Conservation (phyloP, 2,329 filamentous ascomycete species). For the Fusarium nematophilum region DNA sequence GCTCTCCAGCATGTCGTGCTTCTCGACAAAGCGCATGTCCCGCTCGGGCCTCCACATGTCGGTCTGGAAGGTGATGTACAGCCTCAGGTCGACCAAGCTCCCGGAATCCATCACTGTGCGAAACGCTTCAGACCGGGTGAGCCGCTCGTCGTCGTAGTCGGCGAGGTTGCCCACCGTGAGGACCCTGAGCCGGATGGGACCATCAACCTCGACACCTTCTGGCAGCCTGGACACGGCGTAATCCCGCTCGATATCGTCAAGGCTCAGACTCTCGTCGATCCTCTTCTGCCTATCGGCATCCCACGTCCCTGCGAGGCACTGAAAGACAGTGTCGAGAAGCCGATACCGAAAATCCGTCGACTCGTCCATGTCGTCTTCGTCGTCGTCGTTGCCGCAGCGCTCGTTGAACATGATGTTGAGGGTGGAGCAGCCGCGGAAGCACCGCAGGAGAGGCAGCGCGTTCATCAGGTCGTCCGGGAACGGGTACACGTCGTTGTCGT, state of each 20-base stretch:
- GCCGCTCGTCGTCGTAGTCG: neutral
- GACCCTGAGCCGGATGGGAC: neutral
- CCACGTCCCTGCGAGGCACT: constrained; percentile 3
- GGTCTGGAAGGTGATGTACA: neutral
- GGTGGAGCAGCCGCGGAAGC: neutral
- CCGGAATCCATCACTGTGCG: neutral
- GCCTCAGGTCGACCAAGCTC: neutral
- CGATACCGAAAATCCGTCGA: neutral
- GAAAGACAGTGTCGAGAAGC: constrained; percentile 1
- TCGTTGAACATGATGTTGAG: neutral
- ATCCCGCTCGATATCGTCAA: too few relatives aligned
- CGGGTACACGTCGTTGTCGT: neutral
- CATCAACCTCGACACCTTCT: neutral
- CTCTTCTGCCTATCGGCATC: neutral
- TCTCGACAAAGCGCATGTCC: neutral
- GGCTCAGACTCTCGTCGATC: neutral
- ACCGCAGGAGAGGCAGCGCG: neutral
- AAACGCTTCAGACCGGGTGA: neutral
- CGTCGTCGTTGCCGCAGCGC: neutral
- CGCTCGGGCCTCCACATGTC: neutral
- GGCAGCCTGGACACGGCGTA: too few relatives aligned
- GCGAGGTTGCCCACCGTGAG: constrained; percentile 6
- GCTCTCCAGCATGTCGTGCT: constrained; percentile 15
- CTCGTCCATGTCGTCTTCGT: neutral
- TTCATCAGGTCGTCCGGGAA: neutral